Evolutionary conservation across 169 alveolate species (phyloP), one percentile per base, ranked within the genome.

Genomic region (Eimeria tenella): DNA sequence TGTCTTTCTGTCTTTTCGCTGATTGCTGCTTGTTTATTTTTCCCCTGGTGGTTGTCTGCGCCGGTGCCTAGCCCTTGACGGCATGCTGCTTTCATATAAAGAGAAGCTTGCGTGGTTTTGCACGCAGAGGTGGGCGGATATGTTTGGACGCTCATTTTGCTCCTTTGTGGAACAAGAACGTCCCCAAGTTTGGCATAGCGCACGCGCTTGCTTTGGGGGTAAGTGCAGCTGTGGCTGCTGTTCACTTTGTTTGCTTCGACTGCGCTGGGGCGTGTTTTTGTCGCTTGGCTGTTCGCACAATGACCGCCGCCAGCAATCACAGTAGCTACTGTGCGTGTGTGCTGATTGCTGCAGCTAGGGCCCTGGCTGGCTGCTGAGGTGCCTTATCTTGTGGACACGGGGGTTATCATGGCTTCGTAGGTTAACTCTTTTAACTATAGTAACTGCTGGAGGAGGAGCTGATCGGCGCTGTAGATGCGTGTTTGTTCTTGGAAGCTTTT

Each of bases 291-390:
- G 25, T 0, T 21, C 31, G 84, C 60, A 15, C 83, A 73, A 13
- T 19, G 19, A 50, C 7, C 13, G 62, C 60, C 31, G 60, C 83
- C 25, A 73, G 62, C 81, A 71, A 21, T 3, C 23, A 55, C 81
- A 71, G 81, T 55, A 49, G 31, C 25, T 42, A 52, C 42, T 4
- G 23, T 60, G 71, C 50, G 17, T 63, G 55, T 19, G 97, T 94
- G 50, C 53, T 31, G 42, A 31, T 65, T 23, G 93, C 4, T 94
- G 68, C 97, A 97, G 98, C 97, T 99, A 62, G 99, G 99, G 60
- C 99, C 99, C 49, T 99, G 99, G 99, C 96, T 99, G 13, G 99
- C 99, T 62, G 99, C 99, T n/a, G 99, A 99, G 96, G 97, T 98
- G 17, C 99, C 99, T 52, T 97, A 96, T 82, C 95, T 98, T 42